Base-by-base conservation (phyloP, 2,329 filamentous ascomycete genomes). In the Hawksworthiomyces lignivorus region DNA sequence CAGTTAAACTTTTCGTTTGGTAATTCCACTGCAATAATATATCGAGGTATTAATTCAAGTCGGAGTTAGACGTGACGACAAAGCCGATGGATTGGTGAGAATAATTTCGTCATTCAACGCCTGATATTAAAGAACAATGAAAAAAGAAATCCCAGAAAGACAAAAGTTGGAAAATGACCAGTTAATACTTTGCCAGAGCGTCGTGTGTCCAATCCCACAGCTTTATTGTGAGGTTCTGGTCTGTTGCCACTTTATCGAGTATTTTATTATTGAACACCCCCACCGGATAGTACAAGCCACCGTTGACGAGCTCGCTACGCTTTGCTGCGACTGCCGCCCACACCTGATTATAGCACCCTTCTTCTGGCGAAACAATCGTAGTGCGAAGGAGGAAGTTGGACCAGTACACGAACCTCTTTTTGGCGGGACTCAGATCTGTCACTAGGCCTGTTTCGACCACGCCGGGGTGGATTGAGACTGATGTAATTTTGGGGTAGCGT, bases 291-390 rank as follows among this genome's bases (percentile, higher is more conserved):
- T 66, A 67, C 39, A 59, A 63, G 14, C 54, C 56, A 4, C 62
- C 63, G 26, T 49, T 58, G 47, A 52, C 52, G 20, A 62, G 46
- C 22, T 59, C 53, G 21, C 49, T 44, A 33, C 35, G 52, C 28
- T 43, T 44, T 12, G 46, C 54, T 0, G 50, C 54, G 3, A 56
- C 55, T 1, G 62, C 64, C 4, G 58, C 59, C 63, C 65, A 70
- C 8, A 69, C 48, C 48, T 64, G 60, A 43, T 57, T 67, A 36
- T 62, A 56, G 17, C 56, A 55, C 3, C 65, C 65, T 43, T 64
- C 50, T 28, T 63, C 55, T 2, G 60, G 56, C 14, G 46, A 42
- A 37, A 54, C 34, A 10, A 52, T 31, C 1, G 17, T 15, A 2
- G 41, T 29, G 2, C 54, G 48, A 24, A 45, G n/a, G 4, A 54